Percentiles rank a stretch among this genome's conserved stretches.
Conservation (phyloP, 495 filamentous ascomycete species). For the Astrothelium subdiscretum region DNA sequence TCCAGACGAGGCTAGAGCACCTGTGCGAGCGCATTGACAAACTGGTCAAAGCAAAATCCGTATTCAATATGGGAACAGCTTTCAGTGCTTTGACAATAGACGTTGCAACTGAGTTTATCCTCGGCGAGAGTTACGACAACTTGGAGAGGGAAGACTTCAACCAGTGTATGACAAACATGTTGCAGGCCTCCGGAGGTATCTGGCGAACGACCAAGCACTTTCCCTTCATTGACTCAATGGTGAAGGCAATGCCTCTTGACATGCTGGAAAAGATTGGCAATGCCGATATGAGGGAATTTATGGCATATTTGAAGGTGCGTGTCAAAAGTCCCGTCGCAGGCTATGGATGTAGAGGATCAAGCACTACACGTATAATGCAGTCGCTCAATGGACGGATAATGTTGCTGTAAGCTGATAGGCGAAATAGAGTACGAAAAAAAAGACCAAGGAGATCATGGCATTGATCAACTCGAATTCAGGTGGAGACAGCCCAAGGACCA, state of each 20-base stretch:
- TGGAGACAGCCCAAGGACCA: neutral
- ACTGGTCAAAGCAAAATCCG: neutral
- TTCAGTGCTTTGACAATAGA: conserved; percentile 6
- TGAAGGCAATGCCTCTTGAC: neutral
- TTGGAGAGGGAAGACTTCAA: conserved; percentile 8
- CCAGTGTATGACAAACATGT: neutral
- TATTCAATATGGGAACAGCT: neutral
- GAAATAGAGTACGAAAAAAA: neutral
- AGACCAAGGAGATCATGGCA: neutral
- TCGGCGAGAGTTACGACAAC: conserved; percentile 6
- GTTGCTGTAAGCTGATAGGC: too few relatives aligned
- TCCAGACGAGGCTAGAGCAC: conserved; percentile 4
- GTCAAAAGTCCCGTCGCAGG: too few relatives aligned
- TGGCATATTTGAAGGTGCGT: neutral
- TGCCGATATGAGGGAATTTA: neutral
- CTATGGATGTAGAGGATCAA: too few relatives aligned
- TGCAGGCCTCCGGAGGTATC: neutral
- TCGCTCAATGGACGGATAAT: too few relatives aligned
- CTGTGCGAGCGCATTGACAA: conserved; percentile 6
- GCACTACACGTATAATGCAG: too few relatives aligned
- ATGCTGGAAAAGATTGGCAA: neutral
- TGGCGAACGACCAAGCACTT: neutral
- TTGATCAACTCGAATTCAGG: neutral
- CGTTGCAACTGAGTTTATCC: conserved; percentile 4
- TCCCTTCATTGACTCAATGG: neutral